A percentile compares a stretch with the other conserved stretches of the same genome.
Conservation (phyloP, 176 grass and related monocot species). For the Canna indica region DNA sequence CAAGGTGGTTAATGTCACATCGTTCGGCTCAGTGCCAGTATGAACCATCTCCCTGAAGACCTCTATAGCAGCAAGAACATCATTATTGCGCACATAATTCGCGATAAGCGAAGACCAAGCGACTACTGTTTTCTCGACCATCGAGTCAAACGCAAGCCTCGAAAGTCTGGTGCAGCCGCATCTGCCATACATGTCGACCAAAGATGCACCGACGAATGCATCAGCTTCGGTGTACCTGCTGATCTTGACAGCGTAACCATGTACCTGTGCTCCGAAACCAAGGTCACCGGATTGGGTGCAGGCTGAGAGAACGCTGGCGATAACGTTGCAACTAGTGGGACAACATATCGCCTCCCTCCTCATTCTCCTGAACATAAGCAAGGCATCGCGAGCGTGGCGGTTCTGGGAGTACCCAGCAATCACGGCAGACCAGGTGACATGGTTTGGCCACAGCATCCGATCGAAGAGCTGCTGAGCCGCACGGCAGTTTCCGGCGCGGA, state of each 20-base stretch:
- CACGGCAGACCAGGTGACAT: slow-evolving; percentile 26
- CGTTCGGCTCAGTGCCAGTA: not conserved
- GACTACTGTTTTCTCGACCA: slow-evolving; percentile 14
- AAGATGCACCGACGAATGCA: slow-evolving; percentile 17
- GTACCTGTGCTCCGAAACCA: slow-evolving; percentile 16
- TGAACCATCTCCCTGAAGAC: slow-evolving; percentile 22
- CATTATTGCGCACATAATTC: slow-evolving; percentile 17
- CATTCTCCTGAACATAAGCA: slow-evolving; percentile 23
- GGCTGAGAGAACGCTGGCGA: slow-evolving; percentile 22
- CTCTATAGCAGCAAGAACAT: slow-evolving; percentile 3
- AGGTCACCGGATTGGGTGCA: slow-evolving; percentile 17
- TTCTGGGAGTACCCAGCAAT: slow-evolving; percentile 23
- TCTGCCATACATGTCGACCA: slow-evolving; percentile 30
- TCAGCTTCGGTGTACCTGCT: slow-evolving; percentile 11
- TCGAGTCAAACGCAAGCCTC: slow-evolving; percentile 13
- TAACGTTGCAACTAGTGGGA: slow-evolving; percentile 11
- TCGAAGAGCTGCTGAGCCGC: slow-evolving; percentile 17
- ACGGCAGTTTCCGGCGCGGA: slow-evolving; percentile 9
- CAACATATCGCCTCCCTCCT: not conserved
- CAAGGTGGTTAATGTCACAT: slow-evolving; percentile 15
- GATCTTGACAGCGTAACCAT: slow-evolving; percentile 9
- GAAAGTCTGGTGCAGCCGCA: slow-evolving; percentile 9
- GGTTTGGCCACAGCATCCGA: slow-evolving; percentile 20
- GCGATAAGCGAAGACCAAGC: slow-evolving; percentile 28
- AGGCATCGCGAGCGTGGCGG: slow-evolving; percentile 1